Conservation (phyloP, 164 flowering plant genomes). For the Platanus orientalis region DNA sequence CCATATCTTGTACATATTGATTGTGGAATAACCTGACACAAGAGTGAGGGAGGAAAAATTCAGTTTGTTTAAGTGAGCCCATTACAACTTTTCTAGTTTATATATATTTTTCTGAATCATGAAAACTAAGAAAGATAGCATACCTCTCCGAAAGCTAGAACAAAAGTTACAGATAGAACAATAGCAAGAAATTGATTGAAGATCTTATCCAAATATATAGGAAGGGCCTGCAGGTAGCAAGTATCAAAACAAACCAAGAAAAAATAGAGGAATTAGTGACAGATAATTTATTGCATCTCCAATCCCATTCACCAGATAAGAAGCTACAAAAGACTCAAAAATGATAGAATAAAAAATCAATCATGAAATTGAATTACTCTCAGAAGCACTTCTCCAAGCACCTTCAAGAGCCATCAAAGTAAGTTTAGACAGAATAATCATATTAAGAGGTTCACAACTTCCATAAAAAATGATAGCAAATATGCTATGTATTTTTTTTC, state of each 20-base stretch:
- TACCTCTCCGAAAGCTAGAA: constrained; percentile 96
- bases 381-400: not conserved
- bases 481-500: too few species aligned
- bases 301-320: too few species aligned
- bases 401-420: too few species aligned
- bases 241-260: not conserved
- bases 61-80: not conserved
- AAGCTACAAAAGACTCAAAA: too few species aligned
- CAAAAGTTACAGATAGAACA: constrained; percentile 92
- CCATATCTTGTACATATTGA: constrained; percentile 95
- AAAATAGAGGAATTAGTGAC: too few species aligned
- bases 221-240: constrained; percentile 81
- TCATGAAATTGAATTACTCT: not conserved
- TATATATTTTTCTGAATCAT: constrained; percentile 1
- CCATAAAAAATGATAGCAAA: too few species aligned
- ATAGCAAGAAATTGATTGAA: constrained; percentile 88
- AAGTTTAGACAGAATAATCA: too few species aligned
- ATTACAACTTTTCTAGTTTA: not conserved
- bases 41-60: not conserved
- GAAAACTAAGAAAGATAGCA: not conserved
- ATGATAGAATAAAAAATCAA: too few species aligned
- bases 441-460: too few species aligned
- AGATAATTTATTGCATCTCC: too few species aligned
- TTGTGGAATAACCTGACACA: constrained; percentile 86
- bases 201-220: constrained; percentile 79